Percentiles rank a stretch among this genome's conserved stretches.
These are phyloP conservation scores for Biscogniauxia sp. DNA, from an alignment of 2,329 filamentous ascomycete genomes.

Conservation along the genomic window DNA sequence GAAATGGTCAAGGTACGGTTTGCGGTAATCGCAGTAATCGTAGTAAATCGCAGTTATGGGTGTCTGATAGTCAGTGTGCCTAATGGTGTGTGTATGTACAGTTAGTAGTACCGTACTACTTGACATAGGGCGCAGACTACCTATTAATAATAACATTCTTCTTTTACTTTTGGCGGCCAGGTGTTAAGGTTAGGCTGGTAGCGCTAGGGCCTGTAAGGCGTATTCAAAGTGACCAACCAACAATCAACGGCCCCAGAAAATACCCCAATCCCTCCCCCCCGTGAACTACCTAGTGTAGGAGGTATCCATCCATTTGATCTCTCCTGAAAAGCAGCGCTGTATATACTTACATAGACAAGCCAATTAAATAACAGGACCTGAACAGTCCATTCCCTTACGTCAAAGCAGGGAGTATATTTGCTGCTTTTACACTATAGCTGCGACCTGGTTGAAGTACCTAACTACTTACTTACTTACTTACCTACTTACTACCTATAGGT, in stretches of 20 bases:
- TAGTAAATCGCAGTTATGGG: no score
- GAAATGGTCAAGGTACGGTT: background rate
- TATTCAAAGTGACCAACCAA: no score
- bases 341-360: conserved; percentile 5
- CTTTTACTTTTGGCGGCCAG: background rate
- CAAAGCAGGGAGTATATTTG: conserved; percentile 16
- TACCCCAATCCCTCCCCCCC: conserved; percentile 5
- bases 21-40: no score
- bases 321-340: conserved; percentile 17
- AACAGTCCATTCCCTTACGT: conserved; percentile 24
- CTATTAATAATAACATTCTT: no score
- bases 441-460: no score
- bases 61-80: no score
- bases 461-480: no score
- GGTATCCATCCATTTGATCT: no score
- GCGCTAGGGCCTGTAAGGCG: background rate
- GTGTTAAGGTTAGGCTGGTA: background rate
- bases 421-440: conserved; percentile 4
- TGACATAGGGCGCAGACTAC: background rate
- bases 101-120: no score
- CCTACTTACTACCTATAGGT: no score
- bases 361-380: conserved; percentile 19
- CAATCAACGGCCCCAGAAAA: background rate
- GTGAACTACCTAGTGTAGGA: no score
- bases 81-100: no score